These are phyloP conservation scores for Fistulinella cinereoalba DNA, from an alignment of 1,284 basidiomycete genomes.

Conservation along the genomic window DNA sequence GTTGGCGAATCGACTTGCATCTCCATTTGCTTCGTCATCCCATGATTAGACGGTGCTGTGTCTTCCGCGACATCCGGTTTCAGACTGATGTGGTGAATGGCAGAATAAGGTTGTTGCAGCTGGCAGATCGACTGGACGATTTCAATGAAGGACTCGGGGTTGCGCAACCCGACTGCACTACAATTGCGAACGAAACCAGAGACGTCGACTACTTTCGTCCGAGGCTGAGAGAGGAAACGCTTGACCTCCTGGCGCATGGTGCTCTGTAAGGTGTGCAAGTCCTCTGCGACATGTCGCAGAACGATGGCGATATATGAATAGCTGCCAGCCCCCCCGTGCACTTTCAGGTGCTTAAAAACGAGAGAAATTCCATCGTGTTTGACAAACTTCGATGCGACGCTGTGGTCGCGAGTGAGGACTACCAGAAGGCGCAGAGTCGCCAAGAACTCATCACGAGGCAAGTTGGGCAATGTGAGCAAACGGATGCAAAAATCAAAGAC, in stretches of 20 bases:
- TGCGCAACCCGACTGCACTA: slow-evolving; percentile 79
- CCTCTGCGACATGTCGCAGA: slow-evolving; percentile 89
- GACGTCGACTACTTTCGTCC: slow-evolving; percentile 71
- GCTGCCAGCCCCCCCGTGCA: slow-evolving; percentile 60
- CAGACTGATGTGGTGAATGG: slow-evolving; percentile 63
- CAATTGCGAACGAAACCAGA: slow-evolving; percentile 74
- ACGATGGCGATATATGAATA: slow-evolving; percentile 87
- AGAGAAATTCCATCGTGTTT: slow-evolving; percentile 58
- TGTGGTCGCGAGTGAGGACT: slow-evolving; percentile 72
- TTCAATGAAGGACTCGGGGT: slow-evolving; percentile 77
- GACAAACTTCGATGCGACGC: slow-evolving; percentile 59
- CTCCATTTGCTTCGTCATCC: slow-evolving; percentile 34
- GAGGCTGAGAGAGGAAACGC: slow-evolving; percentile 69
- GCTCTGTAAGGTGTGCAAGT: slow-evolving; percentile 58
- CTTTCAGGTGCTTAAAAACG: slow-evolving; percentile 67
- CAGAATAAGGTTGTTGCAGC: slow-evolving; percentile 64
- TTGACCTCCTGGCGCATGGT: slow-evolving; percentile 85
- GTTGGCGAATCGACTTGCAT: slow-evolving; percentile 69
- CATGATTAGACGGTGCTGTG: slow-evolving; percentile 21
- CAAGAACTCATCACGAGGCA: slow-evolving; percentile 77
- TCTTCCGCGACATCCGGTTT: slow-evolving; percentile 40
- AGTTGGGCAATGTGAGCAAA: slow-evolving; percentile 56
- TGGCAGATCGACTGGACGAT: slow-evolving; percentile 70
- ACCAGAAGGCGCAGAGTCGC: slow-evolving; percentile 80
- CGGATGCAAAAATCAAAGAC: slow-evolving; percentile 75